Evolutionary conservation across 1,284 basidiomycete species (phyloP).

Genomic region (Vanrija humicola): DNA sequence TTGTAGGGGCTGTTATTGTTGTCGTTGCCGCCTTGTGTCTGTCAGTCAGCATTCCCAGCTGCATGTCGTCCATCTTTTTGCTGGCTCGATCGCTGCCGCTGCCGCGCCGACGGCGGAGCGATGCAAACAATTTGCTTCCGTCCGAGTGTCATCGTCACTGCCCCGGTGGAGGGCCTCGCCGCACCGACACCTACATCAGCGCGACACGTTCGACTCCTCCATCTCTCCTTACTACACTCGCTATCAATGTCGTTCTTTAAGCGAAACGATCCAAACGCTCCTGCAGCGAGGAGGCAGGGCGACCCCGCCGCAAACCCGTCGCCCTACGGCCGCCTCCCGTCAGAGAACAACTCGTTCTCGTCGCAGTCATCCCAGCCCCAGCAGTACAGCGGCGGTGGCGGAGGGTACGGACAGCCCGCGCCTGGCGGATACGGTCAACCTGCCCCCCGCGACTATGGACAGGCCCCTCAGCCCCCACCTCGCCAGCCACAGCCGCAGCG

Average conservation of each 20-base stretch:
- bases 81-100: not conserved
- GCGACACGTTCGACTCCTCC: not conserved
- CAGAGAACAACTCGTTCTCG: slow-evolving; percentile 16
- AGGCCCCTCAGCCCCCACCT: not conserved
- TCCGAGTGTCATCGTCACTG: not conserved
- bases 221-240: slow-evolving; percentile 16
- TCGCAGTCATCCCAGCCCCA: not conserved
- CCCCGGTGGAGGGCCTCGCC: not conserved
- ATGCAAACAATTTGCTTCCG: not conserved
- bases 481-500: slow-evolving; percentile 3
- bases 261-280: slow-evolving; percentile 39
- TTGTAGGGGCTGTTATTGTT: too few relatives aligned
- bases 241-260: slow-evolving; percentile 48
- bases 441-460: slow-evolving; percentile 1
- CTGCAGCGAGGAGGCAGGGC: slow-evolving; percentile 29
- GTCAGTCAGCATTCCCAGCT: not conserved
- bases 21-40: not conserved
- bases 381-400: not conserved
- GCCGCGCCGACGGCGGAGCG: not conserved
- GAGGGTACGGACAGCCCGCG: slow-evolving; percentile 3
- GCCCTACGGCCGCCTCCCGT: slow-evolving; percentile 41
- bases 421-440: not conserved
- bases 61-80: too few relatives aligned
- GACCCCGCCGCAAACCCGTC: slow-evolving; percentile 6
- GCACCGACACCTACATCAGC: not conserved